phyloP scores from a whole-genome alignment of 2,329 filamentous ascomycete genomes.

The Ophiocordyceps camponoti-rufipedis region DNA sequence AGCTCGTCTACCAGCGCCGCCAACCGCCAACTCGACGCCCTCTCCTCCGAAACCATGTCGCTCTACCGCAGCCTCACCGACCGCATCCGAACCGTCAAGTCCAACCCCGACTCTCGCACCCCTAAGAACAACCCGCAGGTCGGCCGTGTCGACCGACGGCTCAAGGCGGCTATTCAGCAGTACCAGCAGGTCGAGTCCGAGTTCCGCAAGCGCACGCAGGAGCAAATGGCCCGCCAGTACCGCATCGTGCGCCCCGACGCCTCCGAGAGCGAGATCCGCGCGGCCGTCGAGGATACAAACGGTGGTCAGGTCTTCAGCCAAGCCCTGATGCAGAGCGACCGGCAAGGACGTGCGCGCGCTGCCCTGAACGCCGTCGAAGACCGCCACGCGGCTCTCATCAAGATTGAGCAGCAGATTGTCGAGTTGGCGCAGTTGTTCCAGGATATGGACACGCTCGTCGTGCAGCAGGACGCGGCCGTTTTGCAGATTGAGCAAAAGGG shows the following conservation, averaged over 20 bases:
- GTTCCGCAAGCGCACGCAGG: conserved; percentile 63
- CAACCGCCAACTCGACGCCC: conserved; percentile 50
- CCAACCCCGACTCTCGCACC: conserved; percentile 54
- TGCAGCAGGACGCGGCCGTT: conserved; percentile 71
- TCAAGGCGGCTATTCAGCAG: conserved; percentile 64
- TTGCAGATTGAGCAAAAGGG: conserved; percentile 71
- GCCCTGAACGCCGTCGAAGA: conserved; percentile 65
- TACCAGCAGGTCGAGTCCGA: conserved; percentile 68
- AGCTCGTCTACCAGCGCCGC: conserved; percentile 46
- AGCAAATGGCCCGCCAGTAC: conserved; percentile 79
- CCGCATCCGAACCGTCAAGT: conserved; percentile 68
- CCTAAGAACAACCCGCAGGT: conserved; percentile 65
- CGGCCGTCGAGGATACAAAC: conserved; percentile 54
- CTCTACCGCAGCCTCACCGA: conserved; percentile 64
- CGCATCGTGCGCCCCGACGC: conserved; percentile 75
- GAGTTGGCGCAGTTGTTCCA: conserved; percentile 78
- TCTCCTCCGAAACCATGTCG: conserved; percentile 66
- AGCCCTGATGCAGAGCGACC: conserved; percentile 64
- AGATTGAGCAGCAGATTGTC: conserved; percentile 81
- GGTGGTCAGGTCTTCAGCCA: conserved; percentile 75
- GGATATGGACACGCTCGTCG: conserved; percentile 69
- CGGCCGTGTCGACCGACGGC: conserved; percentile 56
- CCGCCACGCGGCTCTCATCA: conserved; percentile 72
- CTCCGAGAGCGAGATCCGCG: conserved; percentile 56
- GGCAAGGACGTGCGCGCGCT: conserved; percentile 62